These are phyloP conservation scores for Cornus controversa DNA, from an alignment of 148 eudicot species.

Conservation along the genomic window DNA sequence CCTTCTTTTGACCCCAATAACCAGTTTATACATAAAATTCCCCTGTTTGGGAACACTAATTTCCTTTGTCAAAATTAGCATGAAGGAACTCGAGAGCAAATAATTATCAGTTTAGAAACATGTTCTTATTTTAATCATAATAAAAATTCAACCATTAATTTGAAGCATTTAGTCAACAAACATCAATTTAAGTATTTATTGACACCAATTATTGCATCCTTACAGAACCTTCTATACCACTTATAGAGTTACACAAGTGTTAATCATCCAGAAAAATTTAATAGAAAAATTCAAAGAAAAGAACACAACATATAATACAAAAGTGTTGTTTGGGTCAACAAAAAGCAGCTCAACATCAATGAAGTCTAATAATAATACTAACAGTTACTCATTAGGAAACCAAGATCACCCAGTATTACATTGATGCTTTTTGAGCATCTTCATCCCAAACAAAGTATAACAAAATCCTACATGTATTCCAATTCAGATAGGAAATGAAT, in stretches of 20 bases:
- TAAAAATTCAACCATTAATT: not conserved
- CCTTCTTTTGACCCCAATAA: slow-evolving; percentile 83
- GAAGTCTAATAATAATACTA: no score
- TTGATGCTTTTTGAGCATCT: no score
- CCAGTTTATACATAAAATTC: slow-evolving; percentile 35
- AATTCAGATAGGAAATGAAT: no score
- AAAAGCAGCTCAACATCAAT: not conserved
- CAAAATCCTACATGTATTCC: no score
- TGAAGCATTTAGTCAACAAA: no score
- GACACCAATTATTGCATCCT: not conserved
- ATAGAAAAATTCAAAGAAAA: not conserved
- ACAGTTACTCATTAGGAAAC: no score
- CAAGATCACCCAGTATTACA: no score
- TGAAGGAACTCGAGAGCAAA: not conserved
- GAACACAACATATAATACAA: not conserved
- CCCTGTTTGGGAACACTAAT: no score
- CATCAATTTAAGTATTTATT: not conserved
- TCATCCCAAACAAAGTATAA: no score
- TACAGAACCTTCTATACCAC: not conserved
- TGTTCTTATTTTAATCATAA: not conserved
- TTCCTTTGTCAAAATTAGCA: no score
- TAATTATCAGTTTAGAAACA: not conserved
- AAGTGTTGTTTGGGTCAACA: not conserved
- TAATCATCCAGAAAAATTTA: not conserved
- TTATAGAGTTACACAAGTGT: not conserved